These are phyloP conservation scores for Leishmania lainsoni DNA, from an alignment of 208 protist genomes.

Conservation along the genomic window DNA sequence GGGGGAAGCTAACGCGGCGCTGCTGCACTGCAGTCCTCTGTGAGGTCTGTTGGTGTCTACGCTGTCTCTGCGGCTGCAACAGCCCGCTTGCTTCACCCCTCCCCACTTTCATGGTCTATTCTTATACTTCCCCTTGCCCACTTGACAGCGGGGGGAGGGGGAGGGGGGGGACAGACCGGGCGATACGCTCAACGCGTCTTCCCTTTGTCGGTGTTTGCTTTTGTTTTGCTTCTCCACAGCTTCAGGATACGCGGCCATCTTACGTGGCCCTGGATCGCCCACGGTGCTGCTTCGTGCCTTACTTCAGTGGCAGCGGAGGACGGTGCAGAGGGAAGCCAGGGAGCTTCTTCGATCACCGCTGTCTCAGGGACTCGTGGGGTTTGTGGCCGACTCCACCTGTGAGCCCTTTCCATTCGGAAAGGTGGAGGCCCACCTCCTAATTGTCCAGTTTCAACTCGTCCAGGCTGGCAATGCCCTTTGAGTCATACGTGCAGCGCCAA, in stretches of 20 bases:
- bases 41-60: background rate
- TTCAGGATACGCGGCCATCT: background rate
- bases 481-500: slow-evolving; percentile 87
- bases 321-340: background rate
- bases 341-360: background rate
- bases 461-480: slow-evolving; percentile 77
- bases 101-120: background rate
- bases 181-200: background rate
- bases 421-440: slow-evolving; percentile 35
- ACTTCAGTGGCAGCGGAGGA: background rate
- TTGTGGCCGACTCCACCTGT: background rate
- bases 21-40: background rate
- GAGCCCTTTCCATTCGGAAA: background rate
- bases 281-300: background rate
- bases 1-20: background rate
- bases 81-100: background rate
- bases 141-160: background rate
- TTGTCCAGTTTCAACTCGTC: slow-evolving; percentile 74
- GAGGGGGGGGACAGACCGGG: background rate
- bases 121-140: background rate
- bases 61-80: background rate
- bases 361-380: background rate
- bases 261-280: background rate
- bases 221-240: background rate
- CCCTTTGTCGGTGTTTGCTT: too few relatives aligned